Base-by-base conservation (phyloP, 2,329 filamentous ascomycete species). In the Aspergillus calidoustus region DNA sequence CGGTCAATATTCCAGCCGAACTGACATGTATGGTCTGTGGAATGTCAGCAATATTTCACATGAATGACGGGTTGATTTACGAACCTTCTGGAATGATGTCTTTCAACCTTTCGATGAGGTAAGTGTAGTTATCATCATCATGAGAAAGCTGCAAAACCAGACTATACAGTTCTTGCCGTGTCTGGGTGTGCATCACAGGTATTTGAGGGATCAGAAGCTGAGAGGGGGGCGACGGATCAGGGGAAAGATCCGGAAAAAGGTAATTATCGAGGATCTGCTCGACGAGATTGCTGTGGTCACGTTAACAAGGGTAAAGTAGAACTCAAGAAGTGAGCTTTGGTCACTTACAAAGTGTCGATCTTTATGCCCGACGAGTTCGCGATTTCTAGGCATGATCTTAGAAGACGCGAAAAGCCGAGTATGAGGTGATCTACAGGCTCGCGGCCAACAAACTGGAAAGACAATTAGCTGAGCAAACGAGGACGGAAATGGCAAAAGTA, bases 1-100 rank as follows among this genome's bases (percentile, higher is more conserved):
- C 89, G 83, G 54, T 94, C 91, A 64, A 91, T 89, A 51, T 81
- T 76, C 71, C 82, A 85, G 4, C 79, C 79, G 3, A 90, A 79
- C 0, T 91, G 86, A 64, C 89, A 89, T 15, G 82, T 80, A 67
- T 90, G 89, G 7, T 84, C 81, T 54, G 82, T 80, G 64, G 34
- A 55, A 55, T 19, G 66, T 62, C n/a, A 54, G 64, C 76, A 54
- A 74, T 71, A 64, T 50, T 66, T 59, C 30, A 54, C 66, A 57
- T 1, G 17, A 58, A 43, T 28, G 44, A 17, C 69, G 69, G 41
- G 71, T 60, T 46, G 77, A 68, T 25, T 76, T 78, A 72, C 70
- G 60, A 63, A 78, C 79, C 83, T 64, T 83, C 81, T 4, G 84
- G 81, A 9, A 86, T 83, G 41, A 89, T 71, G 19, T 77, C 77